Percentiles rank a stretch among this genome's conserved stretches.
phyloP scores from a whole-genome alignment of 75 land plant species.

The Gnetum montanum region DNA sequence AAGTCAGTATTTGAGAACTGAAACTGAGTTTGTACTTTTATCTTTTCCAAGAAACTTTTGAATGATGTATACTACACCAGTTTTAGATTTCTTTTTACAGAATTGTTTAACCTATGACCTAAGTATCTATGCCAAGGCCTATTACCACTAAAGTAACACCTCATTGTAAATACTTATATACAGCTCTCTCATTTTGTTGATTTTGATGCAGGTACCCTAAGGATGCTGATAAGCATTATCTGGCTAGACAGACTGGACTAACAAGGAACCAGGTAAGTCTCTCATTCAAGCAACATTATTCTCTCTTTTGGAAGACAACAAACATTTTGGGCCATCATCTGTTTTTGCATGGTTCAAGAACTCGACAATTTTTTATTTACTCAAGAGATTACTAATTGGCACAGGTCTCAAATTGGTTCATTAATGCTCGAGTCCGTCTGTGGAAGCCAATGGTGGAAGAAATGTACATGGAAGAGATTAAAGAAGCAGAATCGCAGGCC shows the following conservation, averaged over 20 bases:
- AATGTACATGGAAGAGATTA: slow-evolving; percentile 72
- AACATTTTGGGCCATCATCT: background rate
- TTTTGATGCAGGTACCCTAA: slow-evolving; percentile 58
- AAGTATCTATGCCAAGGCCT: no score
- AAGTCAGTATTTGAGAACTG: no score
- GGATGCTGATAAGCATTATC: slow-evolving; percentile 68
- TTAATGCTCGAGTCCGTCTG: slow-evolving; percentile 58
- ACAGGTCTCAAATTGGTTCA: slow-evolving; percentile 70
- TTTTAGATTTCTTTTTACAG: no score
- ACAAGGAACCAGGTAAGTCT: slow-evolving; percentile 67
- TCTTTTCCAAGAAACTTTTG: no score
- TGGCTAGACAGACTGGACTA: slow-evolving; percentile 80
- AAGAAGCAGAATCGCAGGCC: slow-evolving; percentile 14
- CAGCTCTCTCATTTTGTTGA: no score
- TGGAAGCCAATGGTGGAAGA: slow-evolving; percentile 88
- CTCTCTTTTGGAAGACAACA: background rate
- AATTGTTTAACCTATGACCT: no score
- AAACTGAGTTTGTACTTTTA: no score
- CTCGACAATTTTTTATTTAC: background rate
- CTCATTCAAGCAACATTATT: background rate
- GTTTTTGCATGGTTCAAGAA: background rate
- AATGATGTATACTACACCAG: no score
- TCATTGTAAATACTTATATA: no score
- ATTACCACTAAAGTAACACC: no score
- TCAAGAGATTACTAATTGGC: background rate